Evolutionary conservation across 495 filamentous ascomycete species (phyloP), one percentile per base, ranked within the genome.

Genomic region (Aspergillus incahuasiensis): DNA sequence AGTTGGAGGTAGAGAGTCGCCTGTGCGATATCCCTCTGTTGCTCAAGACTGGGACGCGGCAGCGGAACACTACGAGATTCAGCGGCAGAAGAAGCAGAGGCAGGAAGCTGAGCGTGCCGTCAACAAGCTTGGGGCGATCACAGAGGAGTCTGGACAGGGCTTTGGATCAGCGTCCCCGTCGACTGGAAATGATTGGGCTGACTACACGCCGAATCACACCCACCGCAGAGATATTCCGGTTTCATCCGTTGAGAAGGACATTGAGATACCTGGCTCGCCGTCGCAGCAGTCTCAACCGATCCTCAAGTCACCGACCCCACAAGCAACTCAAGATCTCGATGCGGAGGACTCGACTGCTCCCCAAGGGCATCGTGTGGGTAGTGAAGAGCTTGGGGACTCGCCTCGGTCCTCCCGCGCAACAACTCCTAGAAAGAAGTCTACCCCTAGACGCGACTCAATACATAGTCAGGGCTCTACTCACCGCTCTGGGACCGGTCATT

Each of bases 31-130:
- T 40, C 60, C 63, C 4, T 73, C 74, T 1, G 71, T 74, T 1
- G 54, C 58, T 9, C 68, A 68, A 25, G 74, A 74, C 34, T 70
- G 70, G 65, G 64, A 68, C 12, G 65, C 57, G 3, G 63, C 68
- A 5, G 60, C 62, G 9, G 16, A 60, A 18, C 39, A 58, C 38
- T 46, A 20, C 32, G 48, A 58, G 30, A 50, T 51, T 7, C 61
- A 62, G 24, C 52, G 60, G 25, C 46, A 55, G 2, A 50, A 56
- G 44, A 52, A 38, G 35, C 44, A 52, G 38, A 41, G 47, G 11
- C 55, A 56, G 18, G 39, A 50, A 39, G 42, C 44, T 9, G 52
- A 55, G 30, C 24, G 30, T n/a, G 32, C 32, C 8, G 16, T 46
- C 9, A 43, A 38, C 4, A 47, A 56, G 16, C 47, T 65, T 13